A percentile compares a stretch with the other conserved stretches of the same genome.
These are phyloP conservation scores for Tricholoma saponaceum DNA, from an alignment of 768 basidiomycete species.

Conservation along the genomic window DNA sequence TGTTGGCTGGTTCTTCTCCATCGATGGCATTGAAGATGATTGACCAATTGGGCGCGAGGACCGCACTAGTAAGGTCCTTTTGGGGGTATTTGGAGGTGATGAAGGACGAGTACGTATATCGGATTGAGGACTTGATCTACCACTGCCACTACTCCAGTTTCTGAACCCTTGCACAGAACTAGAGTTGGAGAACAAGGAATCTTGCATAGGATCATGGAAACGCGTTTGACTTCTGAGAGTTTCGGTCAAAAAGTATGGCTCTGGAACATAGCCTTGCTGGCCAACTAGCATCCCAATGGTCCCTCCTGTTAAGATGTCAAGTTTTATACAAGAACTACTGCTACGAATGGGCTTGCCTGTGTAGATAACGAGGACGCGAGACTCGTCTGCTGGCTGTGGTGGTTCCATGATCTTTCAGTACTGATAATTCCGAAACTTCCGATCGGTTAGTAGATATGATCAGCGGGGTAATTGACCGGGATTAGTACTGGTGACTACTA, in stretches of 20 bases:
- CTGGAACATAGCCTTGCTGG: constrained; percentile 75
- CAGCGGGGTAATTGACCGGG: too few species aligned
- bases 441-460: not conserved
- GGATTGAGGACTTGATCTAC: constrained; percentile 46
- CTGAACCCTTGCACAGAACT: constrained; percentile 76
- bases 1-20: constrained; percentile 28
- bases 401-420: constrained; percentile 38
- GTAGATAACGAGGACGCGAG: constrained; percentile 83
- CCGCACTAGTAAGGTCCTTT: constrained; percentile 52
- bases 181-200: constrained; percentile 82
- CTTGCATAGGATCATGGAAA: constrained; percentile 88
- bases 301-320: constrained; percentile 43
- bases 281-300: constrained; percentile 88
- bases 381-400: constrained; percentile 54
- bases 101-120: constrained; percentile 16
- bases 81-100: constrained; percentile 21
- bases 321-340: not conserved
- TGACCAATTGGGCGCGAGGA: constrained; percentile 67
- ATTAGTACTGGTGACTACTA: too few species aligned
- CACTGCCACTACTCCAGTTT: constrained; percentile 64
- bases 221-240: constrained; percentile 78
- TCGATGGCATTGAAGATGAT: constrained; percentile 31
- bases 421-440: not conserved
- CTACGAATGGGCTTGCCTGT: constrained; percentile 41
- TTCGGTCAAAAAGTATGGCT: constrained; percentile 84